A percentile compares a stretch with the other conserved stretches of the same genome.
phyloP scores from a whole-genome alignment of 208 protist genomes.

The Trypanosoma grayi region DNA sequence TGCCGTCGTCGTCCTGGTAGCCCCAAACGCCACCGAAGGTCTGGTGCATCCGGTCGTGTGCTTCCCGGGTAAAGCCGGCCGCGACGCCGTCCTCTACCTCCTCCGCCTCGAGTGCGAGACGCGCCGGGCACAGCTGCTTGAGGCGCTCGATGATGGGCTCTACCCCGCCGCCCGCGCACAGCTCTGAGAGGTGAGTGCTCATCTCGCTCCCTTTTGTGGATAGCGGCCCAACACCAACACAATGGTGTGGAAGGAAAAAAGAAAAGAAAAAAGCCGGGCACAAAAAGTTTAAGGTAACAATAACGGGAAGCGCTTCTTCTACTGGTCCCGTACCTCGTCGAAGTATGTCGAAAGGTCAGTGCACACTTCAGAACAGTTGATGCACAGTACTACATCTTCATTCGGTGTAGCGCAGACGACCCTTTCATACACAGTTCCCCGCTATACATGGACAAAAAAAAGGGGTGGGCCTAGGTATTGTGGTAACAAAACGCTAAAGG shows the following conservation, averaged over 20 bases:
- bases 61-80: not conserved
- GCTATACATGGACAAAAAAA: too few species aligned
- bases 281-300: too few species aligned
- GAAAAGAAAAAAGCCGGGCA: slow-evolving; percentile 3
- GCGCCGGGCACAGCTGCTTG: slow-evolving; percentile 30
- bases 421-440: too few species aligned
- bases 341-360: too few species aligned
- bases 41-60: slow-evolving; percentile 15
- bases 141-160: slow-evolving; percentile 48
- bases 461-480: too few species aligned
- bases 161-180: slow-evolving; percentile 58
- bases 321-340: too few species aligned
- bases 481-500: too few species aligned
- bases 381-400: too few species aligned
- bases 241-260: slow-evolving; percentile 1
- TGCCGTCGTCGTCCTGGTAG: slow-evolving; percentile 81
- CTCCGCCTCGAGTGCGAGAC: not conserved
- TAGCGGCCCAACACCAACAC: not conserved
- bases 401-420: too few species aligned
- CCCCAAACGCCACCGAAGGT: slow-evolving; percentile 57
- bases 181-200: slow-evolving; percentile 62
- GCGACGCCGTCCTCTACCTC: not conserved
- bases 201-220: not conserved
- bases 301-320: too few species aligned
- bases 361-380: too few species aligned